These are phyloP conservation scores for Arabis hirsuta DNA, from an alignment of 345 rosid species.

Conservation along the genomic window DNA sequence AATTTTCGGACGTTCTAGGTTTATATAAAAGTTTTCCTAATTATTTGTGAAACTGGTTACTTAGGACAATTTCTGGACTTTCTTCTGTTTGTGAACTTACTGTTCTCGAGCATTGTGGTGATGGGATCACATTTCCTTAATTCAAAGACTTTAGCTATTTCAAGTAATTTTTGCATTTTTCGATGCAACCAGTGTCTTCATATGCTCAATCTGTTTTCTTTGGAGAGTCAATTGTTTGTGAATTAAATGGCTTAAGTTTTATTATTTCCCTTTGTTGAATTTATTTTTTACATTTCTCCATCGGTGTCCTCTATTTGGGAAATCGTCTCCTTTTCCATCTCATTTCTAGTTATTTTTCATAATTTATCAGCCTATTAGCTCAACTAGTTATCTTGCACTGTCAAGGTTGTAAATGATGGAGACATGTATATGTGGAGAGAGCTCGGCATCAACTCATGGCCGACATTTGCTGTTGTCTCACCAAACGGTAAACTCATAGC, in stretches of 20 bases:
- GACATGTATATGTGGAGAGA: constrained; percentile 93
- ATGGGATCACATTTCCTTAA: constrained; percentile 19
- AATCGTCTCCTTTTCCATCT: background rate
- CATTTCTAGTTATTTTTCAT: constrained; percentile 11
- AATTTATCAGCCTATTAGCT: constrained; percentile 4
- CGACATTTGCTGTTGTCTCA: constrained; percentile 85
- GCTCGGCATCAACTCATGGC: constrained; percentile 94
- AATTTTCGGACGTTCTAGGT: constrained; percentile 29
- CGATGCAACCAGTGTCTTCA: background rate
- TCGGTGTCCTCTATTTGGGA: constrained; percentile 1
- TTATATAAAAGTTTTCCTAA: too few relatives aligned
- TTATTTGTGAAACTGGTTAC: background rate
- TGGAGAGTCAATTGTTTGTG: background rate
- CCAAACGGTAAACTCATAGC: constrained; percentile 89
- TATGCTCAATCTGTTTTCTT: background rate
- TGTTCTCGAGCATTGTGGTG: background rate
- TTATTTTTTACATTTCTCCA: constrained; percentile 13
- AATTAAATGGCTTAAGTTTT: background rate
- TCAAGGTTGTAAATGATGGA: constrained; percentile 92
- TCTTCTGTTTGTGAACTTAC: background rate
- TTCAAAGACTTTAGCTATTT: background rate
- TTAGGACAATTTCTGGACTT: background rate
- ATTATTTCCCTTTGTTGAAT: background rate
- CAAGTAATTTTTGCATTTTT: background rate
- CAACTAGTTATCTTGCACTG: background rate